Conservation (phyloP, 176 grass and related monocot species). For the Carex parvula region DNA sequence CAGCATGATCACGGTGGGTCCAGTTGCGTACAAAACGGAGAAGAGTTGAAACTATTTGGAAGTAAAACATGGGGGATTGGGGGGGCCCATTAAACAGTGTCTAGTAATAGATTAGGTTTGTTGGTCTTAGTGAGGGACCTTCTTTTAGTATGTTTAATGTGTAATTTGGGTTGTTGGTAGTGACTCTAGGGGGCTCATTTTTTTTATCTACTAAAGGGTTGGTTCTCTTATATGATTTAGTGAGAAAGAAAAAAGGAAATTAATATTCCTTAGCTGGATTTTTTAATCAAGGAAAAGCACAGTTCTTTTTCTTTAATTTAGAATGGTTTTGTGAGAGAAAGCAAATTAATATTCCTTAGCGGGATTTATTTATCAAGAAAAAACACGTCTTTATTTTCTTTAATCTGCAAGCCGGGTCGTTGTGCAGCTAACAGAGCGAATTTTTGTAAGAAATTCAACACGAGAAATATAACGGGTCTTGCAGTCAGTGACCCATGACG, state of each 20-base stretch:
- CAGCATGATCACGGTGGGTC: not conserved
- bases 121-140: constrained; percentile 5
- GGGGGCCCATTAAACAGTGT: constrained; percentile 6
- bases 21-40: not conserved
- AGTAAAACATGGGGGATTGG: not conserved
- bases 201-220: not conserved
- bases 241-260: not conserved
- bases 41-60: constrained; percentile 3
- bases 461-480: not conserved
- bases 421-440: not conserved
- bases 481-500: not conserved
- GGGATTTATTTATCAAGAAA: not conserved
- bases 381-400: constrained; percentile 11
- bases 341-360: not conserved
- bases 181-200: not conserved
- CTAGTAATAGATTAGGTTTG: not conserved
- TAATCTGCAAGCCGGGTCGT: not conserved
- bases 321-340: not conserved
- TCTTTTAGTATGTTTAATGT: constrained; percentile 21
- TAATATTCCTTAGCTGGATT: not conserved
- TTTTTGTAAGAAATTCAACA: not conserved
- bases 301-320: not conserved
- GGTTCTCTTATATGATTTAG: not conserved
- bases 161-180: constrained; percentile 21
- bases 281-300: not conserved